Base-by-base conservation (phyloP, 176 grass and related monocot species). In the Pontederia paniculata region DNA sequence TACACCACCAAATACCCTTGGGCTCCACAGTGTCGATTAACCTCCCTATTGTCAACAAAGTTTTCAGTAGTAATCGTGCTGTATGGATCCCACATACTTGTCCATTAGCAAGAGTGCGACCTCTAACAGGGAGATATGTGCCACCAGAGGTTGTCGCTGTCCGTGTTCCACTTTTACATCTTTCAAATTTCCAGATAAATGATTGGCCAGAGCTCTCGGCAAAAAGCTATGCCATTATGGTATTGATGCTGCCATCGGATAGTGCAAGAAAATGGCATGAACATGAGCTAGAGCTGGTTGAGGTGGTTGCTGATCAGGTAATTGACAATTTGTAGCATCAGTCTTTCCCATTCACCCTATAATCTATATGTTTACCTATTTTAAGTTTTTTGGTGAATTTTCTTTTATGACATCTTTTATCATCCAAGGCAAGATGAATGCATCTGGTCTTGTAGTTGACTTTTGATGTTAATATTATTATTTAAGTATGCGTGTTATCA, bases 291-390 rank as follows among this genome's bases (percentile, higher is more conserved):
- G 89, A 95, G 69, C 84, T 95, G 57, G 76, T 95, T 68, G 84
- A 95, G 71, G 89, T 95, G 0, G 89, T 95, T 23, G 89, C 89
- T 15, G 89, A 95, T 82, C 89, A 95, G 84, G 89, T 95, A 61
- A 68, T 14, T 72, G 54, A 23, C 23, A 62, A 1, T 9, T 10
- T 23, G 0, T 48, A 16, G 1, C 19, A 63, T 45, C 22, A 8
- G 46, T 17, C 5, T 22, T 2, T n/a, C 59, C 25, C 11, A 17
- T 46, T 10, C 17, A 13, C 5, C 11, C 19, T 11, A 7, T 54
- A 10, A 20, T 56, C 2, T 25, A 7, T 15, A 4, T 47, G 21
- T 16, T 50, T 13, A 17, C n/a, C 12, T 10, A 12, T 62, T 11
- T 45, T 21, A 46, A 22, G 21, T 2, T 14, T 12, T 45, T 46